phyloP scores from a whole-genome alignment of 225 moss, liverwort and hornwort species.

The Antitrichia curtipendula region DNA sequence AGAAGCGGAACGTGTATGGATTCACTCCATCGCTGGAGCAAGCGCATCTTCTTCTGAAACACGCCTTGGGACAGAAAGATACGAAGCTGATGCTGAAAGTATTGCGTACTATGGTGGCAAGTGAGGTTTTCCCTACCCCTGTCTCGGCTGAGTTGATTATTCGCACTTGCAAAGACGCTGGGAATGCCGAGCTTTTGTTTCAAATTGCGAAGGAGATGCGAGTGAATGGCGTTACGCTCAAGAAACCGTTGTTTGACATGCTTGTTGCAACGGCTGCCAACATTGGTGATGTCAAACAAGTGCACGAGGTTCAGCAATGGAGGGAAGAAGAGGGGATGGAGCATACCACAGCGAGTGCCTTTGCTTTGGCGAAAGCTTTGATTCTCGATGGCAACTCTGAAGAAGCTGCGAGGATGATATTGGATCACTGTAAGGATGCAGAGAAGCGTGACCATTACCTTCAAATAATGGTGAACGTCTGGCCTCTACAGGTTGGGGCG shows the following conservation, averaged over 20 bases:
- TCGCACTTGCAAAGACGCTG: conserved; percentile 51
- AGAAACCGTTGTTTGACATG: conserved; percentile 30
- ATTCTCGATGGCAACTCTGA: conserved; percentile 20
- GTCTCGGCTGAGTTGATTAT: conserved; percentile 64
- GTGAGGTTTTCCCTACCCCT: conserved; percentile 50
- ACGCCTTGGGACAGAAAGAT: conserved; percentile 58
- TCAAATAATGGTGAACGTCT: conserved; percentile 38
- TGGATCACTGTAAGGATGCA: conserved; percentile 15
- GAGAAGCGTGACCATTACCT: conserved; percentile 32
- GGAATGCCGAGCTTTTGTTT: conserved; percentile 31
- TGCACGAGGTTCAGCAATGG: conserved; percentile 41
- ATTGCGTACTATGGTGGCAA: conserved; percentile 63
- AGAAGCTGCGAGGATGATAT: conserved; percentile 26
- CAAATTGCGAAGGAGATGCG: conserved; percentile 38
- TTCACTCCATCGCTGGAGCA: conserved; percentile 67
- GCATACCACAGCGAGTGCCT: conserved; percentile 38
- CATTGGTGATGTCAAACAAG: conserved; percentile 22
- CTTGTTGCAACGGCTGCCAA: conserved; percentile 48
- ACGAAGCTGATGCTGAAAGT: conserved; percentile 54
- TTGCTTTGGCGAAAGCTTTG: conserved; percentile 36
- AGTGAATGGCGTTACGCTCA: conserved; percentile 17
- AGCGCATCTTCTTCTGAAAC: conserved; percentile 66
- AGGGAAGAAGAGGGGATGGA: conserved; percentile 21
- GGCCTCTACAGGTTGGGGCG: conserved; percentile 42
- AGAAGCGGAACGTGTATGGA: conserved; percentile 64